A percentile compares a stretch with the other conserved stretches of the same genome.
These are phyloP conservation scores for Vickermania ingenoplastis DNA, from an alignment of 208 protist genomes.

Conservation along the genomic window DNA sequence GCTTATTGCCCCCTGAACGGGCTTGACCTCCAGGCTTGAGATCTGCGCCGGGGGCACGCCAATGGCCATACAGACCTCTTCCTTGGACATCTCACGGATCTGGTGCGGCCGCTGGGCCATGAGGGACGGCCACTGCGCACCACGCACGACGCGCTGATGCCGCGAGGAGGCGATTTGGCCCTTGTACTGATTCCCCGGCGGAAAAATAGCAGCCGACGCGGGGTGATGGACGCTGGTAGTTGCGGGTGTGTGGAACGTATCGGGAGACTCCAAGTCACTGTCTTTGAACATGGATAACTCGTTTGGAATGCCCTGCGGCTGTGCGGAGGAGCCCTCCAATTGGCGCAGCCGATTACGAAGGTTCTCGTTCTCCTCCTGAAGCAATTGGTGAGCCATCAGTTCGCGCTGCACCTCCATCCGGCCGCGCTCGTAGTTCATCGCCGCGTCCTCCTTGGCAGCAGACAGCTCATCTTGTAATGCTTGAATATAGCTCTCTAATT, in stretches of 20 bases:
- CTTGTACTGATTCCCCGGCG: conserved; percentile 4
- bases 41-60: conserved; percentile 32
- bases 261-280: not conserved
- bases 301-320: not conserved
- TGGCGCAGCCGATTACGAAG: conserved; percentile 6
- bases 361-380: conserved; percentile 21
- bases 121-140: conserved; percentile 41
- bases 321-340: not conserved
- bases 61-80: conserved; percentile 34
- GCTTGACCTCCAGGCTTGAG: conserved; percentile 12
- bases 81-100: conserved; percentile 21
- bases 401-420: conserved; percentile 18
- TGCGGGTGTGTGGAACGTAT: not conserved
- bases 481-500: conserved; percentile 14
- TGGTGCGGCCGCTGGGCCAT: conserved; percentile 39
- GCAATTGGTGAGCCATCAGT: conserved; percentile 17
- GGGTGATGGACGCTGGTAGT: not conserved
- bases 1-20: not conserved
- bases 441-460: conserved; percentile 7
- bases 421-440: conserved; percentile 16
- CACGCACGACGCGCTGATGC: conserved; percentile 24
- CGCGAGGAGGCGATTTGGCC: conserved; percentile 8
- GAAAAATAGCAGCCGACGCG: not conserved
- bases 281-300: not conserved
- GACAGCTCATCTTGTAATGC: conserved; percentile 15